Evolutionary conservation across 2,329 filamentous ascomycete species (phyloP), one percentile per base, ranked within the genome.

Genomic region (Monosporascus sp.): DNA sequence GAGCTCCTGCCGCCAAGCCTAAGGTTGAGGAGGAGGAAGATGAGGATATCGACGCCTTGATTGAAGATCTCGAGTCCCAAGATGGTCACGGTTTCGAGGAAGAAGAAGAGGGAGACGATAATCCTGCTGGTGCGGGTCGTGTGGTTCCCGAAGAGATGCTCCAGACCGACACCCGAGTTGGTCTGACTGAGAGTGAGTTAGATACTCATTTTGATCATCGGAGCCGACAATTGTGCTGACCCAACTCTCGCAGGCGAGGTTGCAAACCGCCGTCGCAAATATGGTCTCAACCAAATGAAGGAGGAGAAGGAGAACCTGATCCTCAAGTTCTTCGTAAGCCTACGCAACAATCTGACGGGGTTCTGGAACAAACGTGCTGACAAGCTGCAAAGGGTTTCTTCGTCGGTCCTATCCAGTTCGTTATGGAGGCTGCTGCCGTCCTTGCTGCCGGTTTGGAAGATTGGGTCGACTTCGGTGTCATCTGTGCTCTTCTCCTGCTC

Each of bases 401-500:
- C 71, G 77, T 94, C 52, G 91, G 91, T 61, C 91, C 91, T 24
- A 93, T 96, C 61, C 90, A 95, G 71, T 93, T 93, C 73, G 90
- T 96, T 69, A 96, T 96, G 90, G 89, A 93, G 85, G 87, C 83
- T 72, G 88, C 89, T 57, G 88, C 88, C 62, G 78, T 92, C 66
- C 81, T 95, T 54, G 90, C 90, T 68, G 89, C 87, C 57, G 89
- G 88, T 83, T 83, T 96, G 43, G 74, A 88, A 72, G 88, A 94
- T 66, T 96, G 90, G 90, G 88, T 96, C 60, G 90, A 96, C 77
- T 93, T 96, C 67, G 90, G 89, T 79, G 90, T 96, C 67, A 96
- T 96, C 62, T 90, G 87, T 72, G 90, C 77, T 67, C 79, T 95
- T 49, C 81, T 96, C 9, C 70, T 95, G 60, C 87, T 96, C 60